phyloP scores from a whole-genome alignment of 768 basidiomycete species.

The Lentinula guzmanii region DNA sequence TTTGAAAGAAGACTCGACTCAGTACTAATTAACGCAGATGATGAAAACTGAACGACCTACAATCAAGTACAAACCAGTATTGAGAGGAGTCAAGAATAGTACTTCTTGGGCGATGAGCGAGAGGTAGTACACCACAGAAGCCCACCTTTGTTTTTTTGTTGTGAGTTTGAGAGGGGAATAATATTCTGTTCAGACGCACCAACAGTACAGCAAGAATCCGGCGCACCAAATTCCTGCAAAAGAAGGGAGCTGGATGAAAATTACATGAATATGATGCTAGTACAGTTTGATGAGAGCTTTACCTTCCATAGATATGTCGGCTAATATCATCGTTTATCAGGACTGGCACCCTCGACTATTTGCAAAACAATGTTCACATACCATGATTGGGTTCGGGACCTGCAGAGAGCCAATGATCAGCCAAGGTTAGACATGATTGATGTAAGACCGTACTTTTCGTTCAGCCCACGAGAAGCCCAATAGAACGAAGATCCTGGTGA shows the following conservation, averaged over 20 bases:
- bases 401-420: not conserved
- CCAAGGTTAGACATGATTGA: not conserved
- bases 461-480: slow-evolving; percentile 7
- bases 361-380: not conserved
- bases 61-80: slow-evolving; percentile 7
- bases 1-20: not conserved
- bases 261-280: not conserved
- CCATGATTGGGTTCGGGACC: slow-evolving; percentile 9
- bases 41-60: not conserved
- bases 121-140: slow-evolving; percentile 9
- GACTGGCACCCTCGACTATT: not conserved
- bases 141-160: not conserved
- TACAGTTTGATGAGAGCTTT: not conserved
- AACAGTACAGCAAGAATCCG: slow-evolving; percentile 8
- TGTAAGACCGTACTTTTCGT: not conserved
- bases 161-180: not conserved
- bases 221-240: slow-evolving; percentile 9
- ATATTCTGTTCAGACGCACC: not conserved
- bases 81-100: slow-evolving; percentile 5
- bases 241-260: slow-evolving; percentile 3
- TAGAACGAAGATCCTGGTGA: slow-evolving; percentile 1
- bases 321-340: not conserved
- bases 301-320: slow-evolving; percentile 9
- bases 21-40: not conserved
- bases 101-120: slow-evolving; percentile 8